Base-by-base conservation (phyloP, 495 filamentous ascomycete genomes). In the Chaetomidium leptoderma region DNA sequence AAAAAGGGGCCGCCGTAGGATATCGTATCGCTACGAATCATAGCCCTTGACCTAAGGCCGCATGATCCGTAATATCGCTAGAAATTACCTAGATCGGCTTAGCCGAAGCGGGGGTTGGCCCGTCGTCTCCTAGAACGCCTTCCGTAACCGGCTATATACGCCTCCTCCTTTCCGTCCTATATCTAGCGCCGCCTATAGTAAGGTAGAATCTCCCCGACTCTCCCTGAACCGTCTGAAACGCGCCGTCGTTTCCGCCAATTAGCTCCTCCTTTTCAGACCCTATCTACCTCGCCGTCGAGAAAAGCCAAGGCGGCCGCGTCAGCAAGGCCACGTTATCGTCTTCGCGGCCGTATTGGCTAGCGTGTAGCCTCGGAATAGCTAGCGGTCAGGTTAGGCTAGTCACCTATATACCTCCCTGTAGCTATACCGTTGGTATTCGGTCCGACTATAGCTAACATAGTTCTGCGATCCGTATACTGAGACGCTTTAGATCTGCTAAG, bases 291-390 rank as follows among this genome's bases (percentile, higher is more conserved):
- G 46, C 53, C 46, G 46, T 57, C 43, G 44, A 36, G 45, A 51
- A 52, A 57, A 55, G 53, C 45, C 24, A 61, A 57, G 48, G 59
- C 44, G 30, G 46, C 46, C 30, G 46, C 30, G 17, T 49, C 29
- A 62, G 53, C 26, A 39, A 57, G 40, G 53, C 59, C 46, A 53
- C 48, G n/a, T n/a, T n/a, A n/a, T n/a, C n/a, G n/a, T n/a, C n/a
- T n/a, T n/a, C n/a, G n/a, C n/a, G n/a, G n/a, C 44, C 40, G 42
- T n/a, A 19, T 51, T 54, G 32, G 54, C 59, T 29, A 29, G 46
- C 40, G 44, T 44, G 7, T 46, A n/a, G 50, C 44, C 48, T 26
- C 53, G 53, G 53, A 52, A 61, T 43, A 30, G 53, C 39, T 50
- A 36, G 59, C 45, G 27, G 58, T 55, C 17, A 24, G 37, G 32